phyloP scores from a whole-genome alignment of 1,284 basidiomycete species.

The Pseudozyma hubeiensis region DNA sequence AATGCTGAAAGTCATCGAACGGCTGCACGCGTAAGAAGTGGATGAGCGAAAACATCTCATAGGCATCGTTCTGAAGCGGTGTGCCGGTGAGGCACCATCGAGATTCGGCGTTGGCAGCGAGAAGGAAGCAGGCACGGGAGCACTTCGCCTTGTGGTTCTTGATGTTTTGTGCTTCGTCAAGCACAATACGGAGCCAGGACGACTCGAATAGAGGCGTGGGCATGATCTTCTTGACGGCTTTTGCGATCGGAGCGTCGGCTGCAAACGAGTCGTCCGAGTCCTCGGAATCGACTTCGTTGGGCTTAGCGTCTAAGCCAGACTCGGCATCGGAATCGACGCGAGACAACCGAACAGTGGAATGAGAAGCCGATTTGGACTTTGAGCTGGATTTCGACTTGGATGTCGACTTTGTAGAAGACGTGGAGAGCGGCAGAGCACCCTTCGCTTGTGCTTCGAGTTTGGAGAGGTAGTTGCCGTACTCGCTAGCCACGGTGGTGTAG shows the following conservation, averaged over 20 bases:
- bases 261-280: conserved; percentile 62
- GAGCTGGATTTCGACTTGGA: conserved; percentile 17
- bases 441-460: conserved; percentile 31
- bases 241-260: conserved; percentile 50
- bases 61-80: conserved; percentile 81
- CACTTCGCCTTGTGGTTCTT: conserved; percentile 89
- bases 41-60: conserved; percentile 88
- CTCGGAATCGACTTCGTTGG: conserved; percentile 67
- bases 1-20: conserved; percentile 81
- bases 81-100: conserved; percentile 70
- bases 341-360: conserved; percentile 3
- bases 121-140: conserved; percentile 80
- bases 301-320: conserved; percentile 9
- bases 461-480: conserved; percentile 45
- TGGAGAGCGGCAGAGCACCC: conserved; percentile 1
- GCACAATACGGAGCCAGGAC: conserved; percentile 85
- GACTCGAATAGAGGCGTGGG: conserved; percentile 78
- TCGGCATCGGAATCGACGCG: conserved; percentile 40
- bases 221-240: conserved; percentile 69
- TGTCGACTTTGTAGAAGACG: conserved; percentile 7
- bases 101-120: conserved; percentile 69
- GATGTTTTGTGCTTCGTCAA: conserved; percentile 97
- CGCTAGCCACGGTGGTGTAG: conserved; percentile 59
- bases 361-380: conserved; percentile 10
- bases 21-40: conserved; percentile 88